Evolutionary conservation across 2,329 filamentous ascomycete genomes (phyloP).

Genomic region (Ilyonectria robusta): DNA sequence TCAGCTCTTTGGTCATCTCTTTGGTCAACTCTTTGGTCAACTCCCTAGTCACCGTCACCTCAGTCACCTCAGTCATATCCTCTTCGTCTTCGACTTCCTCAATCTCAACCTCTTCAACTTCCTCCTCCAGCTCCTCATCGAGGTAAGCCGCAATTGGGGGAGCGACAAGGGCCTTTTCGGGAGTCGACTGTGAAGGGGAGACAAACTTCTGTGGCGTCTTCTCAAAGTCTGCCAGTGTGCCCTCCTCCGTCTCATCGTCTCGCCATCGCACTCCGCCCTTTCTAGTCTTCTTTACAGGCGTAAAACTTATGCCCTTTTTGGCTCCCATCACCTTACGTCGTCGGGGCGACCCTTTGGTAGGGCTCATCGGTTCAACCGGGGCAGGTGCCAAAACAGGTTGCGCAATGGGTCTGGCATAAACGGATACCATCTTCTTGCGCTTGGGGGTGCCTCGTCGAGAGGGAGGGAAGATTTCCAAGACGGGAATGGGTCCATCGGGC

Average conservation of each 20-base stretch:
- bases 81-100: not conserved
- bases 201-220: slow-evolving; percentile 84
- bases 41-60: not conserved
- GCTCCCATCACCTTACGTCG: slow-evolving; percentile 77
- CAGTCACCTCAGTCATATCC: slow-evolving; percentile 1
- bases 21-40: slow-evolving; percentile 24
- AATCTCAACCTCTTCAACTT: slow-evolving; percentile 21
- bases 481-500: slow-evolving; percentile 79
- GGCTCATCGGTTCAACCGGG: slow-evolving; percentile 57
- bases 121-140: slow-evolving; percentile 29
- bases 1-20: slow-evolving; percentile 10
- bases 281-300: slow-evolving; percentile 82
- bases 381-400: slow-evolving; percentile 58
- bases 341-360: slow-evolving; percentile 84
- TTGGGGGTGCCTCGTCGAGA: slow-evolving; percentile 83
- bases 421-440: slow-evolving; percentile 69
- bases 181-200: slow-evolving; percentile 63
- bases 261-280: slow-evolving; percentile 92
- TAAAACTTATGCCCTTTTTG: slow-evolving; percentile 83
- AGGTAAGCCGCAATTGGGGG: slow-evolving; percentile 44
- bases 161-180: slow-evolving; percentile 52
- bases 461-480: slow-evolving; percentile 78
- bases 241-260: slow-evolving; percentile 88
- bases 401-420: slow-evolving; percentile 60
- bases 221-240: slow-evolving; percentile 89